Base-by-base conservation (phyloP, 1,139 yeast species). In the Debaryomyces psychrophilus region DNA sequence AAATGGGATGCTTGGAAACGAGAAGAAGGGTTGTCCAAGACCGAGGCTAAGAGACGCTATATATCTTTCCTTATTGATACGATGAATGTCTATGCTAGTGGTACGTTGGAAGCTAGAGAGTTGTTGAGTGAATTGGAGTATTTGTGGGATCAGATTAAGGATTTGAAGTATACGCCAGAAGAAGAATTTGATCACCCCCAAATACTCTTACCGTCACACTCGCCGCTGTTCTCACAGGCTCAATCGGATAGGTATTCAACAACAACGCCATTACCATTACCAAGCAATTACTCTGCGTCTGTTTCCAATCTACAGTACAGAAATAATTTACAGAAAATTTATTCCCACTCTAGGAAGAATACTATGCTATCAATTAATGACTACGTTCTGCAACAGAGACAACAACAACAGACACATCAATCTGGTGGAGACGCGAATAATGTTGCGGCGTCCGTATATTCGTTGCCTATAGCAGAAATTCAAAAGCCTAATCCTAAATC, bases 1-100 rank as follows among this genome's bases (percentile, higher is more conserved):
- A 87, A 88, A 62, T 87, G 92, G 89, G 93, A 87, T 56, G 90
- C 96, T 0, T 89, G 96, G 96, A 82, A 85, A 56, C 67, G 78
- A 20, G 90, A 86, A 59, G 82, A 83, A 55, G 95, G 95, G 0
- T 59, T 87, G 25, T 62, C 81, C n/a, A 78, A 77, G 54, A 80
- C 87, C 0, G 90, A 87, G 56, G 95, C 96, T 2, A 87, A 89
- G 61, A 73, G 86, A 43, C 68, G 77, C 43, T 89, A 89, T 62
- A 84, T 87, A 33, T 74, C 83, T 26, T 81, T 73, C 54, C 73
- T 88, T 43, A 82, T 88, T 38, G 83, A 85, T 46, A 86, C 95
- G 2, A 87, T 88, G 92, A 74, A 75, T 49, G 68, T 77, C 3
- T 86, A 86, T 56, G 90, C 90, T 12, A 77, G 82, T 58, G 86